These are phyloP conservation scores for Tricholoma terreum DNA, from an alignment of 768 basidiomycete species.

Conservation along the genomic window DNA sequence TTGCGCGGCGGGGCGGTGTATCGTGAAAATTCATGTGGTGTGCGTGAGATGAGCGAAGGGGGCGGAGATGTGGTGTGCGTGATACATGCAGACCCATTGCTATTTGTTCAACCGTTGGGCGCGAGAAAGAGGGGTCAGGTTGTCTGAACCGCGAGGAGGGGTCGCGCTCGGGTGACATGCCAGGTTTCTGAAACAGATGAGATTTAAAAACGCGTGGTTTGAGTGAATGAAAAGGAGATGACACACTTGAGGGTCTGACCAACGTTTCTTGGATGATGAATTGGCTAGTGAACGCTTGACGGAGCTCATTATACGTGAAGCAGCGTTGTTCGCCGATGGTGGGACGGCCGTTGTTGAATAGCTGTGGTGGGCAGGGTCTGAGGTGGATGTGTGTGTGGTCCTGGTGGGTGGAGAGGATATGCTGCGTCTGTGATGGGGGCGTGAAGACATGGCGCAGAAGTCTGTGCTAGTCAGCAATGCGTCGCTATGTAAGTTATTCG, in stretches of 20 bases:
- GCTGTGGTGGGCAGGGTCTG: background rate
- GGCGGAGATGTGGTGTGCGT: slow-evolving; percentile 68
- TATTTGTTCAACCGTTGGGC: slow-evolving; percentile 72
- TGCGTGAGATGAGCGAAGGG: slow-evolving; percentile 26
- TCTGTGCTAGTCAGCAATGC: too few relatives aligned
- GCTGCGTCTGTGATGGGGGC: background rate
- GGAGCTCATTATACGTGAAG: slow-evolving; percentile 23
- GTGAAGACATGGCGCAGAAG: background rate
- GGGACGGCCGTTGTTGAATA: background rate
- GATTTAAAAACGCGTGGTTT: background rate
- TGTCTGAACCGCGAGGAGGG: slow-evolving; percentile 34
- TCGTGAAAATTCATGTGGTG: slow-evolving; percentile 19
- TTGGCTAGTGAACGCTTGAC: slow-evolving; percentile 17
- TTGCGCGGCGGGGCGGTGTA: slow-evolving; percentile 15
- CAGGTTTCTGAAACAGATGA: slow-evolving; percentile 14
- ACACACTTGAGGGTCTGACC: slow-evolving; percentile 16
- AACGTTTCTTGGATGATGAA: slow-evolving; percentile 18
- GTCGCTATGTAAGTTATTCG: too few relatives aligned
- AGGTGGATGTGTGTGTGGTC: background rate
- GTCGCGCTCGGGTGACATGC: slow-evolving; percentile 41
- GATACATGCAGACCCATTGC: slow-evolving; percentile 80
- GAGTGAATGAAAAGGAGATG: background rate
- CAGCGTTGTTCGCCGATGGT: slow-evolving; percentile 14
- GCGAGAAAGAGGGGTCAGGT: slow-evolving; percentile 37
- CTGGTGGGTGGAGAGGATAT: background rate